Base-by-base conservation (phyloP, 1,284 basidiomycete species). In the Ceratobasidium sp. region DNA sequence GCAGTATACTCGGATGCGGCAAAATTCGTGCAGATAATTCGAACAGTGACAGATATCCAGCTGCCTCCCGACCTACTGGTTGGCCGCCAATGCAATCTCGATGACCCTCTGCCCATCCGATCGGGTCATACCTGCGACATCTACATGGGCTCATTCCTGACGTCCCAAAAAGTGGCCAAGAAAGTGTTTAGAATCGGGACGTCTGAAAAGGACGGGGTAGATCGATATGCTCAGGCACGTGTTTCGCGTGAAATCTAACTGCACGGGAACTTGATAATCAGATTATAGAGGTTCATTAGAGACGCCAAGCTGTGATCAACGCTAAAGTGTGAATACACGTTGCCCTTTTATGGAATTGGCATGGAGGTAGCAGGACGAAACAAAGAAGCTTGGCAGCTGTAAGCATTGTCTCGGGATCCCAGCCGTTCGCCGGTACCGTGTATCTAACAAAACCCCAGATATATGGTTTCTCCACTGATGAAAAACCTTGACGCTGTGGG, bases 331-430 rank as follows among this genome's bases (percentile, higher is more conserved):
- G 65, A 70, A 21, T 58, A 70, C 43, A 70, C 65, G 16, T 30
- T 70, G n/a, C 65, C 52, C 2, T 70, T 70, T 30, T 70, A 70
- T 58, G 65, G 65, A 10, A 48, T 70, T 58, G 65, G 65, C n/a
- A 58, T 70, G 65, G 55, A 58, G 28, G 26, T 43, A 14, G 57
- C 26, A 34, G 21, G 41, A 16, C 43, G 53, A 16, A 58, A 14
- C 16, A 46, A 26, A 23, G 23, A 21, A 23, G 36, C 39, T 58
- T 70, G 41, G 23, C 65, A 70, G 16, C 41, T 70, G 65, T 70
- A 34, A 46, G 53, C 14, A 8, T 69, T 57, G 50, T 6, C 57
- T 45, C 23, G 57, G 30, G 34, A 39, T 55, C n/a, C 57, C 64
- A 8, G 39, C 52, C n/a, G n/a, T n/a, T n/a, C n/a, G n/a, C n/a